phyloP scores from a whole-genome alignment of 2,329 filamentous ascomycete species.

The Chrysosporium queenslandicum region DNA sequence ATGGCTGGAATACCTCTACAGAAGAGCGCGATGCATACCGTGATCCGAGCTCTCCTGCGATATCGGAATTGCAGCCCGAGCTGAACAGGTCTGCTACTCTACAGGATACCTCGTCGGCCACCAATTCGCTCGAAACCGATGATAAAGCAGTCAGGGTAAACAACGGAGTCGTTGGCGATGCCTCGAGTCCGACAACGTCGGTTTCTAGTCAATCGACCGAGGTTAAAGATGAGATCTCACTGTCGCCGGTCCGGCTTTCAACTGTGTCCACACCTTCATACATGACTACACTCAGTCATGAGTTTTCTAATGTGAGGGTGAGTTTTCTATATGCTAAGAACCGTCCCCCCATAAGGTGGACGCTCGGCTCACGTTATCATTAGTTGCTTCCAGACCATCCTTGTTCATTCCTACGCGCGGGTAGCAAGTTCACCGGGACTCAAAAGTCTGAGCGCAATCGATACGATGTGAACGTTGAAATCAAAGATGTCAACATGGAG shows the following conservation, averaged over 20 bases:
- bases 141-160: neutral
- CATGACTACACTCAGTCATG: slow-evolving; percentile 43
- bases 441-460: slow-evolving; percentile 87
- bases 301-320: slow-evolving; percentile 49
- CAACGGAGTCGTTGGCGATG: neutral
- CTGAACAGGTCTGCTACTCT: neutral
- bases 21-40: slow-evolving; percentile 1
- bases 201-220: slow-evolving; percentile 5
- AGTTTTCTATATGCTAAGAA: slow-evolving; percentile 17
- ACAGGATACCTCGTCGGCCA: neutral
- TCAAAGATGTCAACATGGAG: slow-evolving; percentile 89
- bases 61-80: slow-evolving; percentile 1
- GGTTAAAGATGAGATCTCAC: slow-evolving; percentile 18
- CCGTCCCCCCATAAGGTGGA: slow-evolving; percentile 6
- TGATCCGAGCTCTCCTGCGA: neutral
- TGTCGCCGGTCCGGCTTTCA: slow-evolving; percentile 24
- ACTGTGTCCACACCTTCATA: slow-evolving; percentile 28
- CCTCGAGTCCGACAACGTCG: slow-evolving; percentile 1
- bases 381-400: slow-evolving; percentile 68
- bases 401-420: slow-evolving; percentile 75
- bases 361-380: slow-evolving; percentile 14
- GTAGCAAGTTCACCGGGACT: slow-evolving; percentile 79
- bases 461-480: slow-evolving; percentile 93
- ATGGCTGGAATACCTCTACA: neutral
- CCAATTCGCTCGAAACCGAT: neutral